Base-by-base conservation (phyloP, 2,329 filamentous ascomycete species). In the Davidsoniella eucalypti region DNA sequence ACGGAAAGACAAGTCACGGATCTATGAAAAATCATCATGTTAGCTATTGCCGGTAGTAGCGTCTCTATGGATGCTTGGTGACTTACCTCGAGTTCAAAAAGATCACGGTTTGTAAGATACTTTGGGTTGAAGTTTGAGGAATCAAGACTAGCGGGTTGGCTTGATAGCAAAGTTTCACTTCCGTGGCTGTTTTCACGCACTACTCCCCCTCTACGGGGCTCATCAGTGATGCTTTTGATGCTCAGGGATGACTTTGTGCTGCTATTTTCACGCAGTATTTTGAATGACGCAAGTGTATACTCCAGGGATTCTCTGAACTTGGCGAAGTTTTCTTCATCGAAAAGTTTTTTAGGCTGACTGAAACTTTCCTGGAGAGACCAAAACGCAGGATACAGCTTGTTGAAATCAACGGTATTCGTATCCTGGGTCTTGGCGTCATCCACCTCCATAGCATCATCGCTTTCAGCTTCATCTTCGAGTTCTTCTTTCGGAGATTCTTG, bases 331-430 rank as follows among this genome's bases (percentile, higher is more conserved):
- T 72, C 65, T 0, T 74, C 57, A 33, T 86, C 78, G 58, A 96
- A 96, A 0, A 95, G 69, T 54, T 75, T 80, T 50, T 84, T 87
- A 0, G 92, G 92, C 49, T 94, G 83, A 40, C 88, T 94, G 64
- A 98, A 98, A 55, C 79, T 84, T 55, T 88, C 75, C 61, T 99
- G 92, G 8, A 98, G 66, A 8, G 84, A 82, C 92, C 92, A 99
- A 63, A 99, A 96, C 1, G 88, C 70, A 0, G 88, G 84, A 61
- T 98, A 99, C 2, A 98, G 70, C 1, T 76, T 67, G 58, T 88
- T 78, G 18, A 82, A 71, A 51, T 85, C 78, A 5, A 50, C 51
- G 10, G 37, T 10, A 26, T 43, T 50, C 18, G 41, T 29, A 10
- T 44, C 47, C 39, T 40, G 36, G 44, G 84, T 66, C 10, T 69